Conservation (phyloP, 208 protist species). For the Tritrichomonas musculus region DNA sequence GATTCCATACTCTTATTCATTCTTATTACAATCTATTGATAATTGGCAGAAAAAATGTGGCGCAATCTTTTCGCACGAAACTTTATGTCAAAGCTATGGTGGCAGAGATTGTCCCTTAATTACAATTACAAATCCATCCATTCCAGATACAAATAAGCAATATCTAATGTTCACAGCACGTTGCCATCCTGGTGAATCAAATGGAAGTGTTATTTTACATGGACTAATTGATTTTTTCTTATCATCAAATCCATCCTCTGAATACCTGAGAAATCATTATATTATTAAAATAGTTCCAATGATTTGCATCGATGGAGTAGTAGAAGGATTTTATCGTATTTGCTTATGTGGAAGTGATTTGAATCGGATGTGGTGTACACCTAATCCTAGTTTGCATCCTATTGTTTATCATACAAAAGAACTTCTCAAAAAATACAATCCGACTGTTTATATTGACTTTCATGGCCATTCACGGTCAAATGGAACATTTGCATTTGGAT, state of each 20-base stretch:
- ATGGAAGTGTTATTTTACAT: constrained; percentile 82
- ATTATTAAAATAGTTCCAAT: constrained; percentile 70
- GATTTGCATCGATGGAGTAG: constrained; percentile 91
- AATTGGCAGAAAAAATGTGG: not conserved
- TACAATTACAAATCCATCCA: not conserved
- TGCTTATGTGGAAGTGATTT: constrained; percentile 78
- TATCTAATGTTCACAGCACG: constrained; percentile 72
- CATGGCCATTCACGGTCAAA: not conserved
- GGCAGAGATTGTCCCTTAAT: constrained; percentile 8
- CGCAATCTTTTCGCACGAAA: not conserved
- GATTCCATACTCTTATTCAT: constrained; percentile 86
- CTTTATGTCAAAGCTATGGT: not conserved
- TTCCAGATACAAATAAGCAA: constrained; percentile 38
- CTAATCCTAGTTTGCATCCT: constrained; percentile 38
- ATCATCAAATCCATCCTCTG: not conserved
- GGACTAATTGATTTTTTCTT: constrained; percentile 50
- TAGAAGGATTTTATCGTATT: constrained; percentile 90
- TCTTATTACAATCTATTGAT: constrained; percentile 49
- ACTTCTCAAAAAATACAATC: not conserved
- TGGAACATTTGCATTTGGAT: constrained; percentile 1
- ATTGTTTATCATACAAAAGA: constrained; percentile 40
- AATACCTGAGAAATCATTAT: not conserved
- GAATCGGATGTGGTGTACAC: constrained; percentile 77
- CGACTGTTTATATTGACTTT: not conserved
- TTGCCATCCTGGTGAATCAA: constrained; percentile 91